These are phyloP conservation scores for Pyrus communis DNA, from an alignment of 306 rosid species.

Conservation along the genomic window DNA sequence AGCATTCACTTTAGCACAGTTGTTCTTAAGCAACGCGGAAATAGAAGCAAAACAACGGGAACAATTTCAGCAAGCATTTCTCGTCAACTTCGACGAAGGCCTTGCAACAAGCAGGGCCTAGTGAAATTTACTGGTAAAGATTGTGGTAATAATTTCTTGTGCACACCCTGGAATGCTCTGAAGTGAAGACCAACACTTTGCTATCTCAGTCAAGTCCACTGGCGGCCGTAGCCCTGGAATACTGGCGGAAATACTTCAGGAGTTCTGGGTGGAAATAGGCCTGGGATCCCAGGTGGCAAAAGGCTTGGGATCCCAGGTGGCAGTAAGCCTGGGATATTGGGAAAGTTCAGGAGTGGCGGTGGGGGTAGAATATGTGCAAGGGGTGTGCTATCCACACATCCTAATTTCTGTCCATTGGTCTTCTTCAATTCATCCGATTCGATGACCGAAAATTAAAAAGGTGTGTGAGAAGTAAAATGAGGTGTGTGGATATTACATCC, in stretches of 20 bases:
- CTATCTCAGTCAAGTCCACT: neutral
- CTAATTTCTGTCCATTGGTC: no score
- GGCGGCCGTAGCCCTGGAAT: neutral
- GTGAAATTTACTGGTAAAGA: neutral
- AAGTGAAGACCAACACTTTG: conserved; percentile 5
- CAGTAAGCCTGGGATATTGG: neutral
- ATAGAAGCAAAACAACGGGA: conserved; percentile 7
- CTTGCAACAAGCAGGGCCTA: conserved; percentile 12
- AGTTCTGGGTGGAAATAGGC: neutral
- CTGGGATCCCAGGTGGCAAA: neutral
- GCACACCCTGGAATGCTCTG: neutral
- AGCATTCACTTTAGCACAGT: neutral
- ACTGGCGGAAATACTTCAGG: no score
- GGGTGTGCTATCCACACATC: no score
- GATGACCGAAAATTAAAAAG: no score
- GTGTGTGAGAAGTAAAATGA: no score
- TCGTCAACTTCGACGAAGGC: neutral
- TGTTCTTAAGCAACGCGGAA: conserved; percentile 2
- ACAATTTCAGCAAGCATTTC: conserved; percentile 10
- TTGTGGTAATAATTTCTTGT: neutral
- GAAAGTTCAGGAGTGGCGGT: neutral
- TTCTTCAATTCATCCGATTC: no score
- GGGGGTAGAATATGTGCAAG: no score
- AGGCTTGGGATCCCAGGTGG: neutral
- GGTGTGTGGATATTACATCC: no score